phyloP scores from a whole-genome alignment of 2,329 filamentous ascomycete genomes.

The Ophiognomonia clavigignenti-juglandacearum region DNA sequence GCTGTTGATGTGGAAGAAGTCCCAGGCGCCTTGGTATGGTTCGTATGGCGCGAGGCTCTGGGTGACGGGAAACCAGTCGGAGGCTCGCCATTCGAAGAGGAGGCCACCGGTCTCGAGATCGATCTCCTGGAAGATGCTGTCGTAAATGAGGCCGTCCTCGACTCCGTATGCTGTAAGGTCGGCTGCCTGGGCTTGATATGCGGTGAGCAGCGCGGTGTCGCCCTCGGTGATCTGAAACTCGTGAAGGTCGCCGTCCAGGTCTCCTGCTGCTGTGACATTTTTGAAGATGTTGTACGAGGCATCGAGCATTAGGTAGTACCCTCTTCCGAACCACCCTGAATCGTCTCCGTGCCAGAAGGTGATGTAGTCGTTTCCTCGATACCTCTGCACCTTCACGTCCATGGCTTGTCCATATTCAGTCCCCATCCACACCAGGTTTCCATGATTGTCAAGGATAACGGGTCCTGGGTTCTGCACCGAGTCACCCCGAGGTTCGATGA shows the following conservation, averaged over 20 bases:
- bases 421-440: slow-evolving; percentile 24
- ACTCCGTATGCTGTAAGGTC: slow-evolving; percentile 27
- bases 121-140: slow-evolving; percentile 35
- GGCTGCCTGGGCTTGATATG: slow-evolving; percentile 31
- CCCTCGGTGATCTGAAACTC: slow-evolving; percentile 37
- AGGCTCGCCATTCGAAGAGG: slow-evolving; percentile 33
- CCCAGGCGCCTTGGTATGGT: too few relatives aligned
- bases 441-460: slow-evolving; percentile 21
- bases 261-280: slow-evolving; percentile 19
- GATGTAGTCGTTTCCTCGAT: slow-evolving; percentile 28
- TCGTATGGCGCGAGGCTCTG: too few relatives aligned
- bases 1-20: slow-evolving; percentile 35
- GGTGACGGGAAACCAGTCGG: slow-evolving; percentile 26
- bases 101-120: slow-evolving; percentile 31
- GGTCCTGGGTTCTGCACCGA: slow-evolving; percentile 16
- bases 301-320: slow-evolving; percentile 16
- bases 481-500: slow-evolving; percentile 16
- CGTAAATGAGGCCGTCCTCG: slow-evolving; percentile 25
- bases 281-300: slow-evolving; percentile 18
- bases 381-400: slow-evolving; percentile 22
- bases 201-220: slow-evolving; percentile 36
- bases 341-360: slow-evolving; percentile 28
- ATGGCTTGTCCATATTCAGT: slow-evolving; percentile 16
- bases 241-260: slow-evolving; percentile 32
- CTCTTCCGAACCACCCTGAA: slow-evolving; percentile 11